Evolutionary conservation across 345 rosid species (phyloP).

Genomic region (Moricandia moricandioides): DNA sequence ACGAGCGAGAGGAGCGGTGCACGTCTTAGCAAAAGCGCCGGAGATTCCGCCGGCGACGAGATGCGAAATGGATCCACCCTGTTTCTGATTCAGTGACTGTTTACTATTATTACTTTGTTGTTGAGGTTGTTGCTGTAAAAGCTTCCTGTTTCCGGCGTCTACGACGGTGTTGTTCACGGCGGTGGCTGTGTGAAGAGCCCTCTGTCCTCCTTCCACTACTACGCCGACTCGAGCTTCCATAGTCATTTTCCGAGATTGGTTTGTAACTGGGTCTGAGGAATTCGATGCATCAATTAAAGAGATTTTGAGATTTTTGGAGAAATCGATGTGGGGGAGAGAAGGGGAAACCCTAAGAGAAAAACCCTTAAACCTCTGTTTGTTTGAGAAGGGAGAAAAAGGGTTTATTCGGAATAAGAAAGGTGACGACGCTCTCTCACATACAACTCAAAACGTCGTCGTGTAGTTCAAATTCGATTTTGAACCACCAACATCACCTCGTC

Average conservation of each 20-base stretch:
- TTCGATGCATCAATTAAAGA: neutral
- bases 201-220: conserved; percentile 75
- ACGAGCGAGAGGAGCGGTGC: conserved; percentile 97
- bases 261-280: neutral
- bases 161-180: conserved; percentile 51
- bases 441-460: neutral
- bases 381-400: conserved; percentile 14
- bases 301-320: conserved; percentile 3
- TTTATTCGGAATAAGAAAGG: neutral
- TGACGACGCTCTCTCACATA: conserved; percentile 1
- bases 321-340: conserved; percentile 9
- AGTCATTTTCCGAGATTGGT: conserved; percentile 25
- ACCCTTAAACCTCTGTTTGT: conserved; percentile 18
- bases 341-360: conserved; percentile 34
- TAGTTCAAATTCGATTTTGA: too few relatives aligned
- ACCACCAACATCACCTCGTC: neutral
- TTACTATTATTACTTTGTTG: conserved; percentile 26
- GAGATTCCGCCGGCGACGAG: conserved; percentile 89
- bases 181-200: conserved; percentile 58
- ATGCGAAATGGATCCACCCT: conserved; percentile 55
- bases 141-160: conserved; percentile 62
- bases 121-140: conserved; percentile 43
- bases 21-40: conserved; percentile 96
- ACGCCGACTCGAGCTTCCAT: conserved; percentile 87
- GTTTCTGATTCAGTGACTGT: conserved; percentile 41